phyloP scores from a whole-genome alignment of 345 rosid genomes.

The Corchorus capsularis region DNA sequence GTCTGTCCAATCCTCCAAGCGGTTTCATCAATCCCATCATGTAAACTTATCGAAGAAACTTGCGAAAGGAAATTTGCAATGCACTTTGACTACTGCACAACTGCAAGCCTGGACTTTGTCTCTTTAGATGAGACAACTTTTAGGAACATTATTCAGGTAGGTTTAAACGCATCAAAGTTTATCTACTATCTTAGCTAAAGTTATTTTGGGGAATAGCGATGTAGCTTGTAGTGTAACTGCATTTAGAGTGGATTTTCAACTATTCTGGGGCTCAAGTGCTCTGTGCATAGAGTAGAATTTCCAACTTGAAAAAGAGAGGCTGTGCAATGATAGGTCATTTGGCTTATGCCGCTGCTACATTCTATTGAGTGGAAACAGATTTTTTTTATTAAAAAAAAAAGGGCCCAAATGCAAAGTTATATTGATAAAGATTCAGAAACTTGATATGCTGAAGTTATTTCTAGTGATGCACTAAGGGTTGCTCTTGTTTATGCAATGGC shows the following conservation, averaged over 20 bases:
- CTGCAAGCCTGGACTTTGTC: conserved; percentile 78
- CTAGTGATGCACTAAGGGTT: background rate
- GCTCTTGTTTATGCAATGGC: background rate
- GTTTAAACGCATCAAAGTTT: conserved; percentile 24
- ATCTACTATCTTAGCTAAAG: background rate
- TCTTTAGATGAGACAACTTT: conserved; percentile 72
- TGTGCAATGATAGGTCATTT: background rate
- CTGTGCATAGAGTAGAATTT: background rate
- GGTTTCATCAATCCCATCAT: conserved; percentile 77
- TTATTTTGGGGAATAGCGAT: background rate
- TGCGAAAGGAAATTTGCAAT: conserved; percentile 81
- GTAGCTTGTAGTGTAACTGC: background rate
- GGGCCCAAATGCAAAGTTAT: conserved; percentile 2
- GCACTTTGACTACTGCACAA: conserved; percentile 93
- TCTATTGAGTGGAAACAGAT: background rate
- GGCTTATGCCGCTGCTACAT: background rate
- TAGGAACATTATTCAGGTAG: conserved; percentile 79
- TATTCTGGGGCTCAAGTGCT: conserved; percentile 13
- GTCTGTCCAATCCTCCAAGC: conserved; percentile 83
- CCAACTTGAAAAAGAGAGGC: conserved; percentile 2
- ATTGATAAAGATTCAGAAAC: background rate
- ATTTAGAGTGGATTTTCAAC: background rate
- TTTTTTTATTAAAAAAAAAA: too few relatives aligned
- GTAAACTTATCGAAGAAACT: conserved; percentile 87
- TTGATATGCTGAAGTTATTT: background rate